Percentiles rank a stretch among this genome's conserved stretches.
Conservation (phyloP, 495 filamentous ascomycete species). For the Penicillium robsamsonii region DNA sequence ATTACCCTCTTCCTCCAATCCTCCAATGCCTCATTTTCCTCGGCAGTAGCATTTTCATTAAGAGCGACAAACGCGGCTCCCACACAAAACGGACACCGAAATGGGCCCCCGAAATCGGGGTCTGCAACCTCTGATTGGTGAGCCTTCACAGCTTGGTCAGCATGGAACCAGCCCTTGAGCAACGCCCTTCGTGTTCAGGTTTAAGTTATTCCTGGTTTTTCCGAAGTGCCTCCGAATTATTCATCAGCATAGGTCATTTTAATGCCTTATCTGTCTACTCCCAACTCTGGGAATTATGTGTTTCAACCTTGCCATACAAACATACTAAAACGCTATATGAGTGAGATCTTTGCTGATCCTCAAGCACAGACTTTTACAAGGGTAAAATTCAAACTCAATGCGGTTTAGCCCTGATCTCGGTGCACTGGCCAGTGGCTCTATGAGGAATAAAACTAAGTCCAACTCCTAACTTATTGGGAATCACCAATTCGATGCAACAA, state of each 20-base stretch:
- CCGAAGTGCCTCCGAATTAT: not conserved
- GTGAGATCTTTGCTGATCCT: not conserved
- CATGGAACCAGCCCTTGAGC: not conserved
- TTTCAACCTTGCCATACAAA: not conserved
- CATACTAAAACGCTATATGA: not conserved
- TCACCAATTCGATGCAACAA: not conserved
- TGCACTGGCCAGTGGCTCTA: not conserved
- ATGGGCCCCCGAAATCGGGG: not conserved
- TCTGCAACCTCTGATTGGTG: not conserved
- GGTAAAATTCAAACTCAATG: not conserved
- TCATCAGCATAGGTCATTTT: not conserved
- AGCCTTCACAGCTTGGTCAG: not conserved
- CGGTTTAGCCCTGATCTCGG: not conserved
- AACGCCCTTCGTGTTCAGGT: not conserved
- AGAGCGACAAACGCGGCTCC: conserved; percentile 8
- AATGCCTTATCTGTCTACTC: not conserved
- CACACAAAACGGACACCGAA: not conserved
- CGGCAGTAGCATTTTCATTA: not conserved
- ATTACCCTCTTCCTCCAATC: not conserved
- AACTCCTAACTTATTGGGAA: not conserved
- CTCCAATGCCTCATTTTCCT: not conserved
- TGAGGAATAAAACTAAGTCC: not conserved
- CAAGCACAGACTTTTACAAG: not conserved
- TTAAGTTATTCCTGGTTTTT: not conserved
- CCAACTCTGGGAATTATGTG: too few relatives aligned